Conservation (phyloP, 345 rosid genomes). For the Garcia nutans region DNA sequence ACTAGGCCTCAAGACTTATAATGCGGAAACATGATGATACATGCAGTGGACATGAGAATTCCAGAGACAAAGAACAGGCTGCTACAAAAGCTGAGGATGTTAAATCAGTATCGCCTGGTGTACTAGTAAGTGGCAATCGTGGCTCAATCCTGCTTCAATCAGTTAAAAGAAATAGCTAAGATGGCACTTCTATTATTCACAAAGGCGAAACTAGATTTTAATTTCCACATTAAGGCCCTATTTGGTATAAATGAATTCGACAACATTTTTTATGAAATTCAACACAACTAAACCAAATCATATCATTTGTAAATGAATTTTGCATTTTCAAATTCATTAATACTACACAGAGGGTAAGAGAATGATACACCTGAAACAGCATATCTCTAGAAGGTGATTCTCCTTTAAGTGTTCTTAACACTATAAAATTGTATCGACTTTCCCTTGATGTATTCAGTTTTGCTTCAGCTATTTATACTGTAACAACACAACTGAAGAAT, state of each 20-base stretch:
- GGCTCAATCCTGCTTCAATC: not conserved
- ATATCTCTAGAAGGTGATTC: slow-evolving; percentile 2
- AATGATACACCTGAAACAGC: slow-evolving; percentile 16
- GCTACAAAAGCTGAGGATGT: slow-evolving; percentile 32
- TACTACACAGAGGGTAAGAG: too few relatives aligned
- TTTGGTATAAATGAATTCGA: too few relatives aligned
- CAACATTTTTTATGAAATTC: too few relatives aligned
- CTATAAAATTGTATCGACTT: slow-evolving; percentile 28
- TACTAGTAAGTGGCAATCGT: slow-evolving; percentile 44
- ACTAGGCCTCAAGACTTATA: slow-evolving; percentile 59
- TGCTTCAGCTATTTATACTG: too few relatives aligned
- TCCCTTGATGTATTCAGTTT: too few relatives aligned
- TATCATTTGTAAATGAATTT: too few relatives aligned
- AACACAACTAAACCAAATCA: too few relatives aligned
- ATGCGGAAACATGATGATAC: slow-evolving; percentile 43
- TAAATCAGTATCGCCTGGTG: slow-evolving; percentile 44
- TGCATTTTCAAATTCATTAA: too few relatives aligned
- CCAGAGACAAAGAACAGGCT: slow-evolving; percentile 34
- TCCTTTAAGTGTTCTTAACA: slow-evolving; percentile 17
- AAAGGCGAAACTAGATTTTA: slow-evolving; percentile 23
- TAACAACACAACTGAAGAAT: not conserved
- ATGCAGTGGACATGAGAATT: slow-evolving; percentile 24
- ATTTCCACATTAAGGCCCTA: slow-evolving; percentile 6
- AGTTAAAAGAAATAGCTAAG: slow-evolving; percentile 11
- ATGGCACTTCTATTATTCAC: slow-evolving; percentile 10